phyloP scores from a whole-genome alignment of 331 rosid species.

The Quercus lobata region DNA sequence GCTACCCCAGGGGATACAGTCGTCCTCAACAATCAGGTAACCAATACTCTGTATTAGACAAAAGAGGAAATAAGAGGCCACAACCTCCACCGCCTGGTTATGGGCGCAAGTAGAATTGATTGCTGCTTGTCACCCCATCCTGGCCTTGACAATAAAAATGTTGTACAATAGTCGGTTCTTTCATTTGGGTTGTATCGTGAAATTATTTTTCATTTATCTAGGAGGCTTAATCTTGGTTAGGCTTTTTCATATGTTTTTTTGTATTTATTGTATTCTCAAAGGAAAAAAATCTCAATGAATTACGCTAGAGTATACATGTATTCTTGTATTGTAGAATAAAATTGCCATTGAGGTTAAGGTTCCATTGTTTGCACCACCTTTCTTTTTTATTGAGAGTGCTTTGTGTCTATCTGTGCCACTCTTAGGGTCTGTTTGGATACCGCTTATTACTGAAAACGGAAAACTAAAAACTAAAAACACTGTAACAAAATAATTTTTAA shows the following conservation, averaged over 20 bases:
- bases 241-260: not conserved
- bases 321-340: not conserved
- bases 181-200: slow-evolving; percentile 2
- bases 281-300: not conserved
- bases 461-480: too few species aligned
- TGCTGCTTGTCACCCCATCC: not conserved
- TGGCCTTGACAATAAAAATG: slow-evolving; percentile 23
- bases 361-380: not conserved
- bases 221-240: not conserved
- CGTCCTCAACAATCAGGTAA: slow-evolving; percentile 46
- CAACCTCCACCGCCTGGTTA: slow-evolving; percentile 38
- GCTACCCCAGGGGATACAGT: slow-evolving; percentile 31
- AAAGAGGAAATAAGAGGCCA: slow-evolving; percentile 41
- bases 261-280: not conserved
- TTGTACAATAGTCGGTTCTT: slow-evolving; percentile 35
- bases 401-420: too few species aligned
- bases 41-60: slow-evolving; percentile 48
- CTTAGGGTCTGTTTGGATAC: too few species aligned
- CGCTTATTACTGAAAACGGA: too few species aligned
- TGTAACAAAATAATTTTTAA: too few species aligned
- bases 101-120: slow-evolving; percentile 32
- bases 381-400: not conserved
- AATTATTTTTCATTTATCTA: not conserved
- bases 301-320: too few species aligned
- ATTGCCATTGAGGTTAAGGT: not conserved